phyloP scores from a whole-genome alignment of 768 basidiomycete genomes.

The Amanita rimosa region DNA sequence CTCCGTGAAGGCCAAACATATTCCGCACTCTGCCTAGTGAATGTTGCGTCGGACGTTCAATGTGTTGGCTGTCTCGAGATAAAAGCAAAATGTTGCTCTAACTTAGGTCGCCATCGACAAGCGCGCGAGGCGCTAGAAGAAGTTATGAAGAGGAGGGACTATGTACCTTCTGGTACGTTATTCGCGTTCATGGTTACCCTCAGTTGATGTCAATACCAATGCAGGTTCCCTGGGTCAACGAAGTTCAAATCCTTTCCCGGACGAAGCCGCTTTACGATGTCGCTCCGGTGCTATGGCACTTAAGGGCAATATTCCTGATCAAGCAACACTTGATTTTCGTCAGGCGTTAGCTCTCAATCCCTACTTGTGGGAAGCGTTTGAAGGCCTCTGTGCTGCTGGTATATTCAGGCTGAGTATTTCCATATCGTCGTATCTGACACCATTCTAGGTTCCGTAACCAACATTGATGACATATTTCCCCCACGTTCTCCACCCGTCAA shows the following conservation, averaged over 20 bases:
- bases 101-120: constrained; percentile 64
- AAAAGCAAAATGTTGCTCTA: constrained; percentile 64
- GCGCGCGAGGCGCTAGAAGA: constrained; percentile 63
- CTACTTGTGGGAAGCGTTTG: constrained; percentile 87
- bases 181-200: constrained; percentile 3
- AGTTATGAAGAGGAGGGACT: constrained; percentile 39
- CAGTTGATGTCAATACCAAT: constrained; percentile 40
- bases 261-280: constrained; percentile 67
- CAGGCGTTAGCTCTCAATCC: constrained; percentile 66
- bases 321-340: constrained; percentile 60
- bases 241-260: constrained; percentile 49
- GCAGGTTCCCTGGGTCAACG: constrained; percentile 22
- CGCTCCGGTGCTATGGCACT: constrained; percentile 65
- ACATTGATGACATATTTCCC: constrained; percentile 66
- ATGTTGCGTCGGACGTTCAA: constrained; percentile 42
- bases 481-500: constrained; percentile 46
- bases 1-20: constrained; percentile 60
- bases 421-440: constrained; percentile 8
- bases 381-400: constrained; percentile 78
- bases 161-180: constrained; percentile 47
- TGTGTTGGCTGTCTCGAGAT: constrained; percentile 74
- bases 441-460: constrained; percentile 49
- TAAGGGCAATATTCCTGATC: constrained; percentile 68
- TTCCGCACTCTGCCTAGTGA: constrained; percentile 65
- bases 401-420: constrained; percentile 13